Percentiles rank a stretch among this genome's conserved stretches.
phyloP scores from a whole-genome alignment of 2,329 filamentous ascomycete genomes.

The Elsinoe perseae region DNA sequence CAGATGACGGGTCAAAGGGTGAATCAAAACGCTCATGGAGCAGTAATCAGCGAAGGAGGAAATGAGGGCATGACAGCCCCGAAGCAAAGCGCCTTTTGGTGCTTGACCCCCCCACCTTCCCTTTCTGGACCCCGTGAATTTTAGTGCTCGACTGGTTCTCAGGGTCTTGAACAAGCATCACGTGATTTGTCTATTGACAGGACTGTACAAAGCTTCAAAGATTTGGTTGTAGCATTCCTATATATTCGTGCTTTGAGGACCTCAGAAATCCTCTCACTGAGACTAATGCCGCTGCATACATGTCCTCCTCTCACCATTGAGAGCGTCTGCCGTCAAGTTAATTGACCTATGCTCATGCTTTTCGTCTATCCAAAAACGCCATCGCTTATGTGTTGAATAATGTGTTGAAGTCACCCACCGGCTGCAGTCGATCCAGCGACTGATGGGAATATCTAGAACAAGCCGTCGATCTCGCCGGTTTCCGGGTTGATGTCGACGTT shows the following conservation, averaged over 20 bases:
- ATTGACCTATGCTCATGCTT: conserved; percentile 8
- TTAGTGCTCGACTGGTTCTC: background rate
- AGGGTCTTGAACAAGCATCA: background rate
- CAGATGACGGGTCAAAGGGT: background rate
- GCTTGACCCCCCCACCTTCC: conserved; percentile 5
- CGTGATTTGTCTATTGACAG: too few relatives aligned
- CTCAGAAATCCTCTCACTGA: background rate
- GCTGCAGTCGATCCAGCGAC: conserved; percentile 10
- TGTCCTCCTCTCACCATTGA: conserved; percentile 9
- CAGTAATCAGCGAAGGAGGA: background rate
- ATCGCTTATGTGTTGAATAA: conserved; percentile 13
- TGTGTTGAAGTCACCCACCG: conserved; percentile 3
- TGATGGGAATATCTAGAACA: conserved; percentile 60
- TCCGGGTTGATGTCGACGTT: conserved; percentile 68
- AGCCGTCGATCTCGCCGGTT: conserved; percentile 53
- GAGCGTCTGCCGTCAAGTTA: conserved; percentile 15
- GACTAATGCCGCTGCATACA: background rate
- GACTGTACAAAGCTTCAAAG: background rate
- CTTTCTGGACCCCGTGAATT: background rate
- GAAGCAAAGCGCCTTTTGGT: conserved; percentile 1
- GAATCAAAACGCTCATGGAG: background rate
- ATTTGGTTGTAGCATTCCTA: background rate
- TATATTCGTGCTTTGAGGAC: background rate
- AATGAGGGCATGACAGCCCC: background rate
- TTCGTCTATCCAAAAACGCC: conserved; percentile 16